Conservation (phyloP, 352 stramenopile species). For the Phytophthora melonis region DNA sequence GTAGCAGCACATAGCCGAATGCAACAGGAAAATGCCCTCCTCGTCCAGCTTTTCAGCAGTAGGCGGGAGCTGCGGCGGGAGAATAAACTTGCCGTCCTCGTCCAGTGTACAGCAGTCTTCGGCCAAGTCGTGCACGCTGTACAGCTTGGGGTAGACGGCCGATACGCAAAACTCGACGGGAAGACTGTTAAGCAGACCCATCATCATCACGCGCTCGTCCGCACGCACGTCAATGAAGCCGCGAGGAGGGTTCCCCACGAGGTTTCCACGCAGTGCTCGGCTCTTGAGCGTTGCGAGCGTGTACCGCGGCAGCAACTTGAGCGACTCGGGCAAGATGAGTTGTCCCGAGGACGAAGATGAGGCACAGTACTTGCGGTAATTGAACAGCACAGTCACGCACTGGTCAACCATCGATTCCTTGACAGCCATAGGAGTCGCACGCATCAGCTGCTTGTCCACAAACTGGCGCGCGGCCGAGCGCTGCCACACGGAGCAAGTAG, state of each 20-base stretch:
- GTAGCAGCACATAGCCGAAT: slow-evolving; percentile 89
- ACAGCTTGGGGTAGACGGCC: slow-evolving; percentile 89
- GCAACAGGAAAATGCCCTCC: slow-evolving; percentile 87
- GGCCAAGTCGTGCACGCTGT: slow-evolving; percentile 87
- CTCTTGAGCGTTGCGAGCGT: slow-evolving; percentile 90
- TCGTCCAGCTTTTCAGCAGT: slow-evolving; percentile 90
- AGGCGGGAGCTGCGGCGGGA: slow-evolving; percentile 77
- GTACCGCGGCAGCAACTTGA: slow-evolving; percentile 93
- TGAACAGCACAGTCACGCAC: slow-evolving; percentile 89
- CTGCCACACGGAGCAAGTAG: slow-evolving; percentile 88
- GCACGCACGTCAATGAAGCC: slow-evolving; percentile 88
- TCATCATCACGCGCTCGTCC: slow-evolving; percentile 90
- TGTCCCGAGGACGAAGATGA: slow-evolving; percentile 91
- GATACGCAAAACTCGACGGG: slow-evolving; percentile 88
- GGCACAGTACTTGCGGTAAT: slow-evolving; percentile 93
- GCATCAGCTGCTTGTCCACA: slow-evolving; percentile 85
- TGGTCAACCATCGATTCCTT: slow-evolving; percentile 88
- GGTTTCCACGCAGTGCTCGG: slow-evolving; percentile 84
- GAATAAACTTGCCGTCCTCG: slow-evolving; percentile 81
- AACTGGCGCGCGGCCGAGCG: slow-evolving; percentile 81
- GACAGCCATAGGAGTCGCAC: slow-evolving; percentile 72
- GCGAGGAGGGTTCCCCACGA: slow-evolving; percentile 78
- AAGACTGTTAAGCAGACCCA: slow-evolving; percentile 82
- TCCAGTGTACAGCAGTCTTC: slow-evolving; percentile 84
- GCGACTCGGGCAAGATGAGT: slow-evolving; percentile 92